phyloP scores from a whole-genome alignment of 768 basidiomycete genomes.

The Lentinula detonsa region DNA sequence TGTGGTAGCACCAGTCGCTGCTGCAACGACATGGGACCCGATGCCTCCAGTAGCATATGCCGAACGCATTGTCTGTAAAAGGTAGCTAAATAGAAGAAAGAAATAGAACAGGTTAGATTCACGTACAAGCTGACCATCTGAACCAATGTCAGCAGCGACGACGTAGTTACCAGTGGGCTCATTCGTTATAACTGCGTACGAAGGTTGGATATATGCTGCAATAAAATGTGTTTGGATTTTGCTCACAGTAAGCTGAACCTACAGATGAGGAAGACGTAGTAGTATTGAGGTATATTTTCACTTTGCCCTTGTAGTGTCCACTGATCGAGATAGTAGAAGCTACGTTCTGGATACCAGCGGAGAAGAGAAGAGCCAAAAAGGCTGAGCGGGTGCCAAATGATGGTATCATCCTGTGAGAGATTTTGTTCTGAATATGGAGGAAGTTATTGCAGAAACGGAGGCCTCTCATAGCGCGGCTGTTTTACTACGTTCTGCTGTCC shows the following conservation, averaged over 20 bases:
- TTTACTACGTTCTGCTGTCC: no score
- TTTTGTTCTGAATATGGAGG: no score
- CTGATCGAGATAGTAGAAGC: neutral
- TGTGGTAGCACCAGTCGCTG: neutral
- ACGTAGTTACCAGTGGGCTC: slow-evolving; percentile 26
- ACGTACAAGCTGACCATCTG: slow-evolving; percentile 23
- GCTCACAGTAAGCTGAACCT: neutral
- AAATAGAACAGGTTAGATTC: neutral
- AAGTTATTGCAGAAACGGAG: no score
- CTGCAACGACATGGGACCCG: neutral
- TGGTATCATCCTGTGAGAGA: no score
- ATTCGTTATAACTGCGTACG: slow-evolving; percentile 27
- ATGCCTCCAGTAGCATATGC: neutral
- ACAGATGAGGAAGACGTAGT: neutral
- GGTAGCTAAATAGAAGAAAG: neutral
- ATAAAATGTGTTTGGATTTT: neutral
- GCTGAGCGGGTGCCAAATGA: neutral
- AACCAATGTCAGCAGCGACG: slow-evolving; percentile 20
- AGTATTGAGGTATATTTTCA: neutral
- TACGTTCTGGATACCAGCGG: neutral
- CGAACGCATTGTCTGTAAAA: neutral
- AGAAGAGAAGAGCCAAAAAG: neutral
- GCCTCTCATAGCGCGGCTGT: no score
- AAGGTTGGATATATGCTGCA: neutral
- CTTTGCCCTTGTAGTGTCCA: neutral